Evolutionary conservation across 2,329 filamentous ascomycete species (phyloP), one percentile per base, ranked within the genome.

Genomic region (Paecilomyces niveus): DNA sequence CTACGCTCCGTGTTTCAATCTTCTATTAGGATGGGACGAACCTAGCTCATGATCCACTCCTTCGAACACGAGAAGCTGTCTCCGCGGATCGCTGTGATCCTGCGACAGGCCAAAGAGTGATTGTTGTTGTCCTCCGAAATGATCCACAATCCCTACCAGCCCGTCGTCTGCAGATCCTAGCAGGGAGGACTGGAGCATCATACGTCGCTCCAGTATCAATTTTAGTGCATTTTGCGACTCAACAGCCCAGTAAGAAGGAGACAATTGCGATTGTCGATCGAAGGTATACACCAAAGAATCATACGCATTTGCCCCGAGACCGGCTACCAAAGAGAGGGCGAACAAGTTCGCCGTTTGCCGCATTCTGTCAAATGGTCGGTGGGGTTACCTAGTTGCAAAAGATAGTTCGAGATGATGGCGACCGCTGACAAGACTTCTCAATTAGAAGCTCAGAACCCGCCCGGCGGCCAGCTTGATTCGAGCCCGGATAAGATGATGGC

Each of bases 21-120:
- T 29, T 52, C 21, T 29, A 54, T 79, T 79, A 33, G 71, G 68
- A 59, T 81, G 79, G 6, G 77, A 80, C 72, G 82, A 75, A 66
- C 85, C 83, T 67, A 87, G 81, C 55, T 88, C 74, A 64, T 85
- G 71, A 55, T 88, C 73, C 26, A 89, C 72, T 45, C 89, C 78
- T 71, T 89, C 85, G 50, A 72, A 59, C 22, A 76, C 62, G 18
- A 78, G 63, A 54, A 77, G 65, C 31, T 72, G 68, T 57, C 66
- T 74, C 52, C 67, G 62, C 7, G 54, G 15, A 21, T 58, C 53
- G 9, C 69, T 64, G 31, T 57, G 55, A 18, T 57, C 56, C 26
- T 56, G 49, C 24, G 59, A 53, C 26, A 68, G 72, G 52, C 71
- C 73, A 64, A 89, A 85, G 33, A 89, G 73, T 21, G 78, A 70